Conservation (phyloP, 371 early-diverging fungal genomes). For the Mortierella sp. region DNA sequence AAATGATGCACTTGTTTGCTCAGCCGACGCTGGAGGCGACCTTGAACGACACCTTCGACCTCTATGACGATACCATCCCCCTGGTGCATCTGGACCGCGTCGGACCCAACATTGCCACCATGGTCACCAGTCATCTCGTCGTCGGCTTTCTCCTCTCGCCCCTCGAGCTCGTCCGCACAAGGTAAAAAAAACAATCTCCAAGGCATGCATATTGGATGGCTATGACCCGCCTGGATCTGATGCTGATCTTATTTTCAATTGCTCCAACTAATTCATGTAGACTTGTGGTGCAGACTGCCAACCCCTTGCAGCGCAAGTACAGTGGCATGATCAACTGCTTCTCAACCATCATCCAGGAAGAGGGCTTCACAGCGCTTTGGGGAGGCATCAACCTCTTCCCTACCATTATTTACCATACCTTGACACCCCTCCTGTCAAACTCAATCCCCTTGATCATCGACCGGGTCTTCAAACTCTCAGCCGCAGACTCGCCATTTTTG, state of each 20-base stretch:
- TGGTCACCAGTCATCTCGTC: conserved; percentile 78
- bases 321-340: conserved; percentile 79
- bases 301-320: conserved; percentile 82
- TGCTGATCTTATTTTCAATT: background rate
- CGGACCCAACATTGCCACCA: conserved; percentile 76
- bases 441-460: conserved; percentile 80
- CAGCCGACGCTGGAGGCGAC: conserved; percentile 83
- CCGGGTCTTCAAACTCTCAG: conserved; percentile 73
- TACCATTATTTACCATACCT: conserved; percentile 81
- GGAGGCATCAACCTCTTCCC: conserved; percentile 78
- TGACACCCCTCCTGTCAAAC: conserved; percentile 81
- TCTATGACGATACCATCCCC: conserved; percentile 88
- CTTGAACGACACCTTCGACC: conserved; percentile 82
- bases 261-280: conserved; percentile 38
- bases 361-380: conserved; percentile 85
- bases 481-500: conserved; percentile 76
- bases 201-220: background rate
- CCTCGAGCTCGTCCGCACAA: conserved; percentile 81
- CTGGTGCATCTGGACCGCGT: conserved; percentile 77
- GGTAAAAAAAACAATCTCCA: conserved; percentile 57
- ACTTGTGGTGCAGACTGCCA: conserved; percentile 80
- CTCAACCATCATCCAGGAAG: conserved; percentile 78
- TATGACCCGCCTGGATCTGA: background rate
- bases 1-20: conserved; percentile 77
- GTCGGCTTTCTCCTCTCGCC: conserved; percentile 84